phyloP scores from a whole-genome alignment of 805 yeast genomes.

The Zygoascus tannicola region DNA sequence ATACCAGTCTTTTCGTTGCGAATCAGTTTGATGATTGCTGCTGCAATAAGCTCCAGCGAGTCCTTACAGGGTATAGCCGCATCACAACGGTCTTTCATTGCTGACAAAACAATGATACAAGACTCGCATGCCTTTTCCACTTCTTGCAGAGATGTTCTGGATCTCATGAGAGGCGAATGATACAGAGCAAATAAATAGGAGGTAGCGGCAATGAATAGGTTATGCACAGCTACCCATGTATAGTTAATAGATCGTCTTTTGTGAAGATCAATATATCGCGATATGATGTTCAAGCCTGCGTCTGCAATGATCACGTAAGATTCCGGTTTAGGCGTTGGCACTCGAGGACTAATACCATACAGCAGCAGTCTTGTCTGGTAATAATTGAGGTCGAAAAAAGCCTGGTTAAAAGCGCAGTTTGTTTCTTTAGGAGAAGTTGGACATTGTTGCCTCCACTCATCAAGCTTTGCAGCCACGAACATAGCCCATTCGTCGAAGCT shows the following conservation, averaged over 20 bases:
- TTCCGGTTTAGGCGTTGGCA: conserved; percentile 41
- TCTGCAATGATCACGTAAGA: conserved; percentile 51
- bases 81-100: conserved; percentile 61
- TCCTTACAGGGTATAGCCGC: conserved; percentile 68
- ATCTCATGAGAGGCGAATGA: conserved; percentile 49
- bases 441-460: conserved; percentile 50
- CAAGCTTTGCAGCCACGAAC: conserved; percentile 42
- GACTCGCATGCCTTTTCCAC: conserved; percentile 38
- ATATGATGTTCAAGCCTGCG: conserved; percentile 58
- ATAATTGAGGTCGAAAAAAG: conserved; percentile 65
- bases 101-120: conserved; percentile 44
- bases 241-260: conserved; percentile 57
- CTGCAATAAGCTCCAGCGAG: conserved; percentile 60
- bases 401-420: conserved; percentile 67
- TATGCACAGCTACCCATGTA: conserved; percentile 91
- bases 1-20: conserved; percentile 22
- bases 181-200: conserved; percentile 71
- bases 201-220: conserved; percentile 80
- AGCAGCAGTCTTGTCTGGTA: conserved; percentile 63
- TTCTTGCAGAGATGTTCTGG: conserved; percentile 37
- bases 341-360: conserved; percentile 71
- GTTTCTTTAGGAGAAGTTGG: conserved; percentile 50
- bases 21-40: conserved; percentile 54
- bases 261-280: conserved; percentile 50
- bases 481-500: conserved; percentile 54